These are phyloP conservation scores for Hortiboletus rubellus DNA, from an alignment of 1,284 basidiomycete genomes.

Conservation along the genomic window DNA sequence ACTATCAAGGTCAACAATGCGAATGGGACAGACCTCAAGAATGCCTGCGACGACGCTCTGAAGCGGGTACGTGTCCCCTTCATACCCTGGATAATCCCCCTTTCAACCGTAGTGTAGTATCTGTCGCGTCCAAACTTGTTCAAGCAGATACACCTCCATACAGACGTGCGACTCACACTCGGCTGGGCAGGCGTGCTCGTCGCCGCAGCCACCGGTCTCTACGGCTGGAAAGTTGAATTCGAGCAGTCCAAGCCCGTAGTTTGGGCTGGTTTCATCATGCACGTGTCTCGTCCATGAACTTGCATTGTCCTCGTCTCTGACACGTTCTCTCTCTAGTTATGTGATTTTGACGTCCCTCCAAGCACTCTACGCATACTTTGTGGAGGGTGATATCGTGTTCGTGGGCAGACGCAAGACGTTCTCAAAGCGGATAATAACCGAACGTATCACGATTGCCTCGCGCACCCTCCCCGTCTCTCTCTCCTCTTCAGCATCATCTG, in stretches of 20 bases:
- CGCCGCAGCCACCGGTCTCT: slow-evolving; percentile 76
- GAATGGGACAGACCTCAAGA: slow-evolving; percentile 81
- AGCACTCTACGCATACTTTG: slow-evolving; percentile 75
- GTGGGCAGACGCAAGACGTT: slow-evolving; percentile 82
- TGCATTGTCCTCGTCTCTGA: slow-evolving; percentile 1
- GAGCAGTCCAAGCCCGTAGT: slow-evolving; percentile 81
- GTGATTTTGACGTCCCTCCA: slow-evolving; percentile 66
- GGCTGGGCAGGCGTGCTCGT: slow-evolving; percentile 84
- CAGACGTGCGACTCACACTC: slow-evolving; percentile 79
- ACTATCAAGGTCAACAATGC: slow-evolving; percentile 83
- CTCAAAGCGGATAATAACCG: slow-evolving; percentile 83
- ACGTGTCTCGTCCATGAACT: slow-evolving; percentile 34
- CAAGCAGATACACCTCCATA: slow-evolving; percentile 82
- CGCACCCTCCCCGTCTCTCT: slow-evolving; percentile 51
- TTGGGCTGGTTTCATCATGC: slow-evolving; percentile 76
- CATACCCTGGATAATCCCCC: not conserved
- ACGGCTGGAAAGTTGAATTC: slow-evolving; percentile 84
- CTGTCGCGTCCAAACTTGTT: slow-evolving; percentile 79
- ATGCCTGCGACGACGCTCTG: slow-evolving; percentile 86
- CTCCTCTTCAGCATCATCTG: slow-evolving; percentile 23
- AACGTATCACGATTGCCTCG: slow-evolving; percentile 74
- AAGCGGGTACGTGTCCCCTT: slow-evolving; percentile 67
- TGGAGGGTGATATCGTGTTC: slow-evolving; percentile 80
- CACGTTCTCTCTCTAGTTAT: slow-evolving; percentile 51
- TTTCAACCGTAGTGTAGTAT: slow-evolving; percentile 50